Evolutionary conservation across 2,329 filamentous ascomycete species (phyloP), one percentile per base, ranked within the genome.

Genomic region (Pseudopyricularia javanii): DNA sequence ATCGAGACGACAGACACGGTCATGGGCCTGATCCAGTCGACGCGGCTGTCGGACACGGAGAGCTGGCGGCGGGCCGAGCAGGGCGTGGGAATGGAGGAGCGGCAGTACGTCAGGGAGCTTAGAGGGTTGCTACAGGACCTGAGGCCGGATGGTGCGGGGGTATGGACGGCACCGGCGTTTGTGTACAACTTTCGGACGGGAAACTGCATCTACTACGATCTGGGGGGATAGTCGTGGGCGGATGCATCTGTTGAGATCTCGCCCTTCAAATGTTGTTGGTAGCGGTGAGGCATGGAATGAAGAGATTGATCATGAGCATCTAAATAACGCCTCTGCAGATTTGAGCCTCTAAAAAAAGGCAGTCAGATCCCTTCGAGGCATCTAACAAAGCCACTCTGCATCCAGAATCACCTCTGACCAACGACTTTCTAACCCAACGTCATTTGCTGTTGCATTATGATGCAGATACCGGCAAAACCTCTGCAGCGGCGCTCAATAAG

Each of bases 101-200:
- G 87, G 60, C 85, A 87, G 62, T 96, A 95, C 62, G 71, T 95
- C 47, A 77, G 82, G 28, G 88, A 96, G 63, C 77, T 96, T 43
- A 86, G 93, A 62, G 85, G 89, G 56, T 73, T 91, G 66, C 73
- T 96, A 52, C 71, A 63, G 68, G 77, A 61, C 68, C 93, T 72
- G 80, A 80, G 64, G 67, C 73, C 58, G 69, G 76, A 64, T 69
- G 76, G 71, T 71, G 69, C 59, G 55, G 72, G 73, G 57, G 65
- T 74, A 6, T 22, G 74, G 8, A 76, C 78, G 24, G 77, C 79
- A 48, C 87, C 91, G 64, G 86, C 88, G 11, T 95, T 95, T 68
- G 79, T 96, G 51, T 95, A 95, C 69, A 95, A 95, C 62, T 95
- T 94, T 61, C 76, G 90, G 55, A 94, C 88, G 9, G 87, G 86